A percentile compares a stretch with the other conserved stretches of the same genome.
Evolutionary conservation across 257 asterid genomes (phyloP).

Genomic region (Solanum peruvianum): DNA sequence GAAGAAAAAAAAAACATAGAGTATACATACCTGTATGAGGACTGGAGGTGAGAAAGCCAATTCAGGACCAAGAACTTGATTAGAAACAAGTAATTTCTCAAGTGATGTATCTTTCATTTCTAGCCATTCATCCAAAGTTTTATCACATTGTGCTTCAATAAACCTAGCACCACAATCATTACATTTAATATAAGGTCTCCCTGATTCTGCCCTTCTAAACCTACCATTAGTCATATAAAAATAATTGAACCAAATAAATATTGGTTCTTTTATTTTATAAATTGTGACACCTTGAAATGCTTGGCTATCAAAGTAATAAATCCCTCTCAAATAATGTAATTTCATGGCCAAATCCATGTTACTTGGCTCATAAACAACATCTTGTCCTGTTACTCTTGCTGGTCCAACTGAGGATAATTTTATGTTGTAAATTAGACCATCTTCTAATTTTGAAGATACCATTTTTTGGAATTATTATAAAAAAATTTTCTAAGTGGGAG

Average conservation of each 20-base stretch:
- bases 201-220: slow-evolving; percentile 44
- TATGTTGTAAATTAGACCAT: slow-evolving; percentile 33
- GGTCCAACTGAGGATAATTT: slow-evolving; percentile 80
- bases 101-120: slow-evolving; percentile 12
- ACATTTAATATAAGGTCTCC: slow-evolving; percentile 72
- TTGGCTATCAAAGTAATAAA: slow-evolving; percentile 42
- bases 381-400: slow-evolving; percentile 35
- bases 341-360: slow-evolving; percentile 74
- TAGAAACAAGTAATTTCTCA: slow-evolving; percentile 29
- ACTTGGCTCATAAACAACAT: slow-evolving; percentile 35
- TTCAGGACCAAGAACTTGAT: slow-evolving; percentile 63
- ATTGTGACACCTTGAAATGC: slow-evolving; percentile 45
- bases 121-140: slow-evolving; percentile 56
- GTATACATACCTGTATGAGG: slow-evolving; percentile 53
- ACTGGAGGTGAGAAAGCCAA: slow-evolving; percentile 54
- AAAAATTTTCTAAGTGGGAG: no score
- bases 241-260: slow-evolving; percentile 38
- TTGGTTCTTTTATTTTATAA: slow-evolving; percentile 49
- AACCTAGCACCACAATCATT: slow-evolving; percentile 79
- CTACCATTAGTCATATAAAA: slow-evolving; percentile 41
- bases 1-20: not conserved
- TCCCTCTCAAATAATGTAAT: slow-evolving; percentile 57
- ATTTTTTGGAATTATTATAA: no score
- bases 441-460: slow-evolving; percentile 27
- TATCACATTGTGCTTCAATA: slow-evolving; percentile 50